Conservation (phyloP, 768 basidiomycete genomes). For the Boletus rex-veris region DNA sequence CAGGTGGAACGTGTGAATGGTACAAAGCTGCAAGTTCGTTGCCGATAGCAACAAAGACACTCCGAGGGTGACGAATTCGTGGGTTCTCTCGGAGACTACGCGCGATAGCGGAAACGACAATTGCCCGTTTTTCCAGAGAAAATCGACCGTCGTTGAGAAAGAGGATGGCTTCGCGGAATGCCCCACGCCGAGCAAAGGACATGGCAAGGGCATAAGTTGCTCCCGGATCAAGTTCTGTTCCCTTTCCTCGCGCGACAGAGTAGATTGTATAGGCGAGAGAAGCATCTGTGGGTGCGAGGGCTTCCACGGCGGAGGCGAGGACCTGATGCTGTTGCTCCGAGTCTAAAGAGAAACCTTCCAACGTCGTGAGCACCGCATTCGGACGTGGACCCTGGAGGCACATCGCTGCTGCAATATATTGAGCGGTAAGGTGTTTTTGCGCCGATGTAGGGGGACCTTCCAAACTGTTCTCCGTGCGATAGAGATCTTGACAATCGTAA, state of each 20-base stretch:
- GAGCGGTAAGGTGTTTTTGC: slow-evolving; percentile 15
- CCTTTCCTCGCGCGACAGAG: slow-evolving; percentile 24
- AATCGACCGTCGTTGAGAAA: slow-evolving; percentile 36
- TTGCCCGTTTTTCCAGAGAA: slow-evolving; percentile 31
- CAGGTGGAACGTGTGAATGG: slow-evolving; percentile 29
- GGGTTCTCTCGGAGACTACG: slow-evolving; percentile 35
- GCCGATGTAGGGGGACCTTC: not conserved
- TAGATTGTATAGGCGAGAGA: slow-evolving; percentile 34
- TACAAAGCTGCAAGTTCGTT: slow-evolving; percentile 39
- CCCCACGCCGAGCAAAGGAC: slow-evolving; percentile 26
- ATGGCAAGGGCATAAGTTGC: slow-evolving; percentile 32
- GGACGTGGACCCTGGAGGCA: slow-evolving; percentile 27
- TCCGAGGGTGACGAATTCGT: slow-evolving; percentile 27
- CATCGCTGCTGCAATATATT: slow-evolving; percentile 27
- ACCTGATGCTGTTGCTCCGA: slow-evolving; percentile 27
- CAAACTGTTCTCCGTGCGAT: slow-evolving; percentile 24
- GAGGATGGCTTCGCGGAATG: slow-evolving; percentile 25
- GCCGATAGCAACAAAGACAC: slow-evolving; percentile 33
- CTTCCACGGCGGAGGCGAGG: slow-evolving; percentile 17
- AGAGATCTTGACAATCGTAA: slow-evolving; percentile 36
- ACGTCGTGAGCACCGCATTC: slow-evolving; percentile 29
- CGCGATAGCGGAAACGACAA: slow-evolving; percentile 39
- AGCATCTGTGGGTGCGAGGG: slow-evolving; percentile 28
- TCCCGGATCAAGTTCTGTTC: slow-evolving; percentile 21
- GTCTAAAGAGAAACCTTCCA: slow-evolving; percentile 27